These are phyloP conservation scores for Hypoxylon sp. DNA, from an alignment of 2,329 filamentous ascomycete genomes.

Conservation along the genomic window DNA sequence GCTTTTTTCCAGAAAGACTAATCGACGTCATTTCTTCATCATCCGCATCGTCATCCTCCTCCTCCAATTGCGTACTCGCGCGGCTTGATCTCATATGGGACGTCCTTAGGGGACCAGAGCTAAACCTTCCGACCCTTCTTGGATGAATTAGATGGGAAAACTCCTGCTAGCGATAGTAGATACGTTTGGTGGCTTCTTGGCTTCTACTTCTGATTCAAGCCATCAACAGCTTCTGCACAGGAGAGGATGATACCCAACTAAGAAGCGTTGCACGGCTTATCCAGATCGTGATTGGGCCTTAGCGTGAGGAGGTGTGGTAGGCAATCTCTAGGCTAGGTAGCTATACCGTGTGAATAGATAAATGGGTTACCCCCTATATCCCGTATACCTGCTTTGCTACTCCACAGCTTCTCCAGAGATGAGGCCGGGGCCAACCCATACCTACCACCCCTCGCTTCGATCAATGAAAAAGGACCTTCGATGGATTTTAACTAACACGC, in stretches of 20 bases:
- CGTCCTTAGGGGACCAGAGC: not conserved
- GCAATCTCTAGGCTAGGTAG: not conserved
- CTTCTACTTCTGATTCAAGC: constrained; percentile 4
- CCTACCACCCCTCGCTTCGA: constrained; percentile 24
- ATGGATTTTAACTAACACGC: constrained; percentile 23
- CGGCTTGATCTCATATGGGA: constrained; percentile 9
- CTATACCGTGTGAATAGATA: constrained; percentile 19
- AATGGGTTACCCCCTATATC: too few species aligned
- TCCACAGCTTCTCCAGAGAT: constrained; percentile 41
- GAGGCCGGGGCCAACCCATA: constrained; percentile 25
- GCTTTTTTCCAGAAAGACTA: not conserved
- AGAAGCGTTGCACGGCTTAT: constrained; percentile 2
- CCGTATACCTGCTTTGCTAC: constrained; percentile 7
- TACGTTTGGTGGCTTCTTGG: not conserved
- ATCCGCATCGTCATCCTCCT: constrained; percentile 12
- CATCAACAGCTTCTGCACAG: constrained; percentile 1
- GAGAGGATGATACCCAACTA: too few species aligned
- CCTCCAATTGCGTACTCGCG: constrained; percentile 13
- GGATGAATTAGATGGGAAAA: constrained; percentile 11
- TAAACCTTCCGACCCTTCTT: constrained; percentile 8
- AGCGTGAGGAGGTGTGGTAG: constrained; percentile 2
- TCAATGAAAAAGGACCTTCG: constrained; percentile 25
- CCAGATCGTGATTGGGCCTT: constrained; percentile 12
- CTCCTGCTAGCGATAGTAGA: not conserved
- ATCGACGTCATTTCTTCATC: constrained; percentile 32